phyloP scores from a whole-genome alignment of 2,329 filamentous ascomycete species.

The Zymoseptoria tritici region DNA sequence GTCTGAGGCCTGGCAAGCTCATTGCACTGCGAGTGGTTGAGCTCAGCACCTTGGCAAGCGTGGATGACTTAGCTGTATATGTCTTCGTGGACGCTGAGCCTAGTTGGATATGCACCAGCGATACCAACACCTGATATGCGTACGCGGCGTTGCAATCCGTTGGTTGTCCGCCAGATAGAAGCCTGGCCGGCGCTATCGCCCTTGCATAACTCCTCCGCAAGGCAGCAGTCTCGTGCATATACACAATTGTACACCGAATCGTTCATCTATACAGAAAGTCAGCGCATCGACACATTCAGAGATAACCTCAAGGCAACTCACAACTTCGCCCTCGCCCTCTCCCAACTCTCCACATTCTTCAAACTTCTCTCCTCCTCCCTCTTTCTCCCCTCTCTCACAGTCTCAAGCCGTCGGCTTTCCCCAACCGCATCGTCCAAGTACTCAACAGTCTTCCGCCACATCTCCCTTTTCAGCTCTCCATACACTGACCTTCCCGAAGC shows the following conservation, averaged over 20 bases:
- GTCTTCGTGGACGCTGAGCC: background rate
- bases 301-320: background rate
- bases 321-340: constrained; percentile 23
- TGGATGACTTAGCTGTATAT: background rate
- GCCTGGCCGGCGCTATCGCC: background rate
- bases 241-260: background rate
- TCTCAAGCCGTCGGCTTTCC: constrained; percentile 39
- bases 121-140: background rate
- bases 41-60: background rate
- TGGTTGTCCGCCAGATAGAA: no score
- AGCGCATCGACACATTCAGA: background rate
- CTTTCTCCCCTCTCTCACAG: constrained; percentile 40
- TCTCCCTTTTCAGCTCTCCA: constrained; percentile 64
- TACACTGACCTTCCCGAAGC: constrained; percentile 55
- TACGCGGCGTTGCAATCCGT: background rate
- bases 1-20: background rate
- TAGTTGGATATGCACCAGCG: background rate
- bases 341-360: constrained; percentile 24
- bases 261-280: background rate
- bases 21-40: background rate
- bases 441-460: constrained; percentile 60
- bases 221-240: background rate
- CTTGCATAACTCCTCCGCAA: background rate
- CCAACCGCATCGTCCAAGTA: constrained; percentile 49
- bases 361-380: constrained; percentile 14